These are phyloP conservation scores for Breynia disticha DNA, from an alignment of 441 rosid species.

Conservation along the genomic window DNA sequence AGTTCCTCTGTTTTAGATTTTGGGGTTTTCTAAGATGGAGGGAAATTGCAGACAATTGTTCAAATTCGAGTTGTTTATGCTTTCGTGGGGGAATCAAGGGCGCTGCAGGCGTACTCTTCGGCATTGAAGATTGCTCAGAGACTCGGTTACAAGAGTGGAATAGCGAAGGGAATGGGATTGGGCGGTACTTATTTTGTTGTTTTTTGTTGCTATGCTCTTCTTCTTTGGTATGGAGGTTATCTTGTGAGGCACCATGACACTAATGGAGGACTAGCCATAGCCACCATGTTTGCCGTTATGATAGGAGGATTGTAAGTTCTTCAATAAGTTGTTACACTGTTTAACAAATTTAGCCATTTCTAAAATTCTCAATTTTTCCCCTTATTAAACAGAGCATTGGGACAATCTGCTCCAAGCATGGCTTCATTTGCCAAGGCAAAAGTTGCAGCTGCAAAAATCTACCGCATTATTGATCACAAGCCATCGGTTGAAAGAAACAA, in stretches of 20 bases:
- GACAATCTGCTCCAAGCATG: slow-evolving; percentile 94
- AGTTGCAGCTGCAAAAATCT: slow-evolving; percentile 91
- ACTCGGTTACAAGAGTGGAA: slow-evolving; percentile 78
- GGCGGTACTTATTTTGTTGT: slow-evolving; percentile 97
- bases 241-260: slow-evolving; percentile 92
- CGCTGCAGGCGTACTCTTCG: slow-evolving; percentile 73
- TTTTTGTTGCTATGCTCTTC: slow-evolving; percentile 88
- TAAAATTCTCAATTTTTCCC: background rate
- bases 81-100: slow-evolving; percentile 91
- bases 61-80: slow-evolving; percentile 91
- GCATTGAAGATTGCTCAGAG: slow-evolving; percentile 71
- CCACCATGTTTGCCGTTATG: slow-evolving; percentile 99
- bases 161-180: slow-evolving; percentile 94
- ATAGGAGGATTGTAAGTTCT: slow-evolving; percentile 88
- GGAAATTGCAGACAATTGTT: slow-evolving; percentile 64
- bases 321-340: background rate
- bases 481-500: slow-evolving; percentile 57
- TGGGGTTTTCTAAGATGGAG: slow-evolving; percentile 23
- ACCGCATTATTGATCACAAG: slow-evolving; percentile 77
- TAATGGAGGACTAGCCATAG: slow-evolving; percentile 94
- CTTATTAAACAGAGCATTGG: slow-evolving; percentile 50
- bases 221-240: slow-evolving; percentile 98
- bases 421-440: slow-evolving; percentile 89
- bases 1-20: slow-evolving; percentile 18
- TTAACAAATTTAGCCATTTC: no score